Conservation (phyloP, 2,329 filamentous ascomycete species). For the Botrytis porri region DNA sequence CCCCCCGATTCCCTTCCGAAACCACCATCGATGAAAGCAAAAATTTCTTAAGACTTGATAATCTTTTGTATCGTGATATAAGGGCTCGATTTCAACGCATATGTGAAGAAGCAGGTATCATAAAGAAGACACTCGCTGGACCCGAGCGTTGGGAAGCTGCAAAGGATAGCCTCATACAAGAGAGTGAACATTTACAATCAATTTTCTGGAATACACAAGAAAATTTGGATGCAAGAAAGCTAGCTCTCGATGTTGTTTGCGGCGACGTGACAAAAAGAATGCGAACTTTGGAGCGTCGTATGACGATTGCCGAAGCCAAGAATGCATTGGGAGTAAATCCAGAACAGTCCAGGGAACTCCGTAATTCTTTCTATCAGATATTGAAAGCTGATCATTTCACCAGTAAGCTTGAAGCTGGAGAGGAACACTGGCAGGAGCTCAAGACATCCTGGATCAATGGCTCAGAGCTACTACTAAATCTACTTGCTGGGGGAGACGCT, state of each 20-base stretch:
- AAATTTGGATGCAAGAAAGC: slow-evolving; percentile 57
- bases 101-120: slow-evolving; percentile 63
- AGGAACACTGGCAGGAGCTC: slow-evolving; percentile 67
- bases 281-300: slow-evolving; percentile 60
- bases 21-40: slow-evolving; percentile 79
- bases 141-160: slow-evolving; percentile 70
- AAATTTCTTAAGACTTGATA: slow-evolving; percentile 62
- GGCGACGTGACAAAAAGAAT: slow-evolving; percentile 80
- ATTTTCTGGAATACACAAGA: slow-evolving; percentile 59
- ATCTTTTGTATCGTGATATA: slow-evolving; percentile 59
- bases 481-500: slow-evolving; percentile 49
- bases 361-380: slow-evolving; percentile 63
- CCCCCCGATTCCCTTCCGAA: slow-evolving; percentile 76
- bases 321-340: slow-evolving; percentile 67
- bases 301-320: slow-evolving; percentile 73
- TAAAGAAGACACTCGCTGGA: slow-evolving; percentile 74
- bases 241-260: slow-evolving; percentile 76
- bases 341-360: slow-evolving; percentile 62
- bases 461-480: slow-evolving; percentile 53
- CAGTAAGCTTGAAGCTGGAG: slow-evolving; percentile 69
- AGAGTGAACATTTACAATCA: slow-evolving; percentile 60
- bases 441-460: slow-evolving; percentile 65
- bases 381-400: slow-evolving; percentile 65
- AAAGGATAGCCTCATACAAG: slow-evolving; percentile 64
- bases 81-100: slow-evolving; percentile 67